Conservation (phyloP, 1,139 yeast species). For the Magnusiomyces suaveolens region DNA sequence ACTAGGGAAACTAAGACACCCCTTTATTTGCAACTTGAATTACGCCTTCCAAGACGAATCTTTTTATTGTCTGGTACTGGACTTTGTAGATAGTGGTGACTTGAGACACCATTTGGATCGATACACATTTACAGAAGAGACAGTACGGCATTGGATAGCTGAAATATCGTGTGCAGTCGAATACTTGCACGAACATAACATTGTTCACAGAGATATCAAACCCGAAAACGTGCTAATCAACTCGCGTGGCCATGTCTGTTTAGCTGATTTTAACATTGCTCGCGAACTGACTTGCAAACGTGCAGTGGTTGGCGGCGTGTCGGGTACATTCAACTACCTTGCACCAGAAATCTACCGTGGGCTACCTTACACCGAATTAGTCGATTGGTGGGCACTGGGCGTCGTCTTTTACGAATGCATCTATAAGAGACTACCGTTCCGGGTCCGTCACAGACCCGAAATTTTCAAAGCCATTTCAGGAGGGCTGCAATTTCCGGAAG, state of each 20-base stretch:
- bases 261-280: constrained; percentile 60
- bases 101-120: constrained; percentile 62
- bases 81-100: constrained; percentile 85
- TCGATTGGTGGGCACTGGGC: constrained; percentile 92
- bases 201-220: constrained; percentile 59
- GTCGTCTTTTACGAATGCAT: constrained; percentile 74
- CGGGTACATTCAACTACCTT: constrained; percentile 84
- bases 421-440: constrained; percentile 75
- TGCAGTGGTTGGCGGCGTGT: constrained; percentile 44
- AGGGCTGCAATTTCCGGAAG: constrained; percentile 15
- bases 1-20: constrained; percentile 55
- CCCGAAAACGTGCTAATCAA: constrained; percentile 62
- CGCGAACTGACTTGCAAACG: constrained; percentile 22
- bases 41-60: constrained; percentile 75
- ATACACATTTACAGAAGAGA: constrained; percentile 46
- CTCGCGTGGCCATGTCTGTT: constrained; percentile 59
- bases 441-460: constrained; percentile 39
- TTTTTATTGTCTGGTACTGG: constrained; percentile 62
- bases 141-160: constrained; percentile 56
- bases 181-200: constrained; percentile 51
- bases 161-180: constrained; percentile 61
- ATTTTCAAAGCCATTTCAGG: constrained; percentile 9
- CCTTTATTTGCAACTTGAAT: constrained; percentile 67
- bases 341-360: constrained; percentile 76
- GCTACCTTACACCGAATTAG: constrained; percentile 58